Evolutionary conservation across 148 eudicot genomes (phyloP).

Genomic region (Simmondsia chinensis): DNA sequence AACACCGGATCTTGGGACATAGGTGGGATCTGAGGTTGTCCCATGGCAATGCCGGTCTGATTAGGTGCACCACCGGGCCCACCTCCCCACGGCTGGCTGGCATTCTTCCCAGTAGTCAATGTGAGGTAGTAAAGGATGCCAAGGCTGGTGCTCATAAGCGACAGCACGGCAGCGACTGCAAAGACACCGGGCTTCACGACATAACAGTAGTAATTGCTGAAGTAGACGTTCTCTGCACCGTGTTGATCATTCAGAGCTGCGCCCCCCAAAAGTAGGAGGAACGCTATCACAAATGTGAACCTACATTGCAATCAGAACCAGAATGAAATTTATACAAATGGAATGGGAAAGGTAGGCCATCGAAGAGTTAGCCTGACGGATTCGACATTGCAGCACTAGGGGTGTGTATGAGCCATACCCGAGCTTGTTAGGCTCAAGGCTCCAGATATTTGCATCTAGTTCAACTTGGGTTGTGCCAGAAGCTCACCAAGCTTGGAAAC

Average conservation of each 20-base stretch:
- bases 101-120: slow-evolving; percentile 36
- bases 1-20: slow-evolving; percentile 56
- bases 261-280: slow-evolving; percentile 57
- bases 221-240: slow-evolving; percentile 45
- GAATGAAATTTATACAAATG: not conserved
- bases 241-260: slow-evolving; percentile 73
- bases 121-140: slow-evolving; percentile 59
- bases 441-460: too few species aligned
- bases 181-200: slow-evolving; percentile 80
- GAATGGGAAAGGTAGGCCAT: too few species aligned
- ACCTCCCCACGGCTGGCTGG: slow-evolving; percentile 11
- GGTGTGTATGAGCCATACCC: too few species aligned
- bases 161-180: slow-evolving; percentile 60
- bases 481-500: too few species aligned
- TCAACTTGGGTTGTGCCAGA: too few species aligned
- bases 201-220: slow-evolving; percentile 53
- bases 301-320: slow-evolving; percentile 20
- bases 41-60: slow-evolving; percentile 75
- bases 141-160: slow-evolving; percentile 56
- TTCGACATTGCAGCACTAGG: too few species aligned
- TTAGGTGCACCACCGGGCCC: slow-evolving; percentile 25
- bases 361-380: too few species aligned
- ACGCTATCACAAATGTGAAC: slow-evolving; percentile 68
- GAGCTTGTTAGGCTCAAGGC: too few species aligned
- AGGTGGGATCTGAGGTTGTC: slow-evolving; percentile 61